Evolutionary conservation across 169 alveolate genomes (phyloP), one percentile per base, ranked within the genome.

Genomic region (Eimeria falciformis): DNA sequence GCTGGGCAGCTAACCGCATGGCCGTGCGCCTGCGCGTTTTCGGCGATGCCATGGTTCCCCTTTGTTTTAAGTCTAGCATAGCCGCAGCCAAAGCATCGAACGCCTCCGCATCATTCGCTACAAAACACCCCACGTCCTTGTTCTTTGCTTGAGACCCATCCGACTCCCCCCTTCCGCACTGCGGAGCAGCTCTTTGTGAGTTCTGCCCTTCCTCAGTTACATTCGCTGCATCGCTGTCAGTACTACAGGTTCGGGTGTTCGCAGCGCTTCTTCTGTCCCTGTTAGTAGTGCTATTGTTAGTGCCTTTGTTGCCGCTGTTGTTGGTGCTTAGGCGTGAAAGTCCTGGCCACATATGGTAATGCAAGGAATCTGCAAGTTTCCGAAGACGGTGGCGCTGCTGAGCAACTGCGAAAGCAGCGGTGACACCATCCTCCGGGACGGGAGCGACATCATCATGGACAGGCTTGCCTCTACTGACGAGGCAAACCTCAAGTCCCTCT

Each of bases 11-110:
- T 18, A 58, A 25, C 27, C 11, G 71, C 71, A 58, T 6, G 71
- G 71, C 71, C 27, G 11, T n/a, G 5, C 21, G 29, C 29, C 71
- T 14, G 9, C 71, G 9, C 27, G 7, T n/a, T n/a, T 6, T 6
- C 7, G 71, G 21, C 33, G 71, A 58, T 5, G 21, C 71, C 9
- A 5, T 5, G 21, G 71, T 14, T 18, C 71, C 71, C 23, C 21
- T 6, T 25, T 58, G 71, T 18, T 58, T 58, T 18, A 58, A 18
- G 29, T 58, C 29, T 25, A 58, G 71, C 71, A 58, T 58, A 11
- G 71, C 71, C 21, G 71, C 71, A 58, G 71, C 27, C 7, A 58
- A 25, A n/a, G 71, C 71, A 5, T 58, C 71, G 27, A 58, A 58
- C 9, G 27, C 71, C 71, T 58, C 71, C n/a, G n/a, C n/a, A n/a